Conservation (phyloP, 1,139 yeast genomes). For the Debaryomycetaceae sp. region DNA sequence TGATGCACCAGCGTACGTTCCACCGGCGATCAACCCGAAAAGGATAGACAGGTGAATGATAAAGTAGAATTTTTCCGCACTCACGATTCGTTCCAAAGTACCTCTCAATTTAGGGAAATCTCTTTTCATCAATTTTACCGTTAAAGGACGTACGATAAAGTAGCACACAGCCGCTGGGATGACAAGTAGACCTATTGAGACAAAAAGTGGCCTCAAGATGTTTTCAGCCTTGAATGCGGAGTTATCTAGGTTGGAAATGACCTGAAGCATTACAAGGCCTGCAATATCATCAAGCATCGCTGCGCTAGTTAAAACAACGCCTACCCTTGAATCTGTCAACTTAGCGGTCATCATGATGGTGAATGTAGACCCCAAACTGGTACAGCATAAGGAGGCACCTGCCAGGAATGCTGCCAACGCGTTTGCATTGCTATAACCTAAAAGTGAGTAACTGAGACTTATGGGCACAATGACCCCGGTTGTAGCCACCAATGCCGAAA, state of each 20-base stretch:
- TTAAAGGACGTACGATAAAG: conserved; percentile 1
- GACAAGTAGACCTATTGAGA: conserved; percentile 1
- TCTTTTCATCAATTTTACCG: neutral
- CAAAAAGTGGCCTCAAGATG: conserved; percentile 7
- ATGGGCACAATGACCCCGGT: conserved; percentile 5
- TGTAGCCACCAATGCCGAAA: conserved; percentile 3
- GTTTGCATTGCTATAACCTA: conserved; percentile 3
- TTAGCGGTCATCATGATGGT: conserved; percentile 4
- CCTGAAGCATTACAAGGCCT: conserved; percentile 6
- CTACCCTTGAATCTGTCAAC: conserved; percentile 2
- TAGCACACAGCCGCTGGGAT: conserved; percentile 2
- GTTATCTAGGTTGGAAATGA: conserved; percentile 5
- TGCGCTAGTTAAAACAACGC: conserved; percentile 5
- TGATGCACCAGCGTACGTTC: conserved; percentile 6
- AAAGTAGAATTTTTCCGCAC: neutral
- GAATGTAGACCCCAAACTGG: conserved; percentile 7
- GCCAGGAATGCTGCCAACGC: conserved; percentile 6
- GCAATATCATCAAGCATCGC: conserved; percentile 7
- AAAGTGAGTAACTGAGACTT: conserved; percentile 4
- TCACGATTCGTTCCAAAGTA: neutral
- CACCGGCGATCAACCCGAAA: conserved; percentile 3
- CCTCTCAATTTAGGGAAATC: neutral
- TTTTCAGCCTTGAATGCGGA: conserved; percentile 4
- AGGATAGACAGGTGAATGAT: conserved; percentile 2
- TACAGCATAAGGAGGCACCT: conserved; percentile 6